A percentile compares a stretch with the other conserved stretches of the same genome.
phyloP scores from a whole-genome alignment of 164 flowering plant genomes.

The Hamamelis virginiana region DNA sequence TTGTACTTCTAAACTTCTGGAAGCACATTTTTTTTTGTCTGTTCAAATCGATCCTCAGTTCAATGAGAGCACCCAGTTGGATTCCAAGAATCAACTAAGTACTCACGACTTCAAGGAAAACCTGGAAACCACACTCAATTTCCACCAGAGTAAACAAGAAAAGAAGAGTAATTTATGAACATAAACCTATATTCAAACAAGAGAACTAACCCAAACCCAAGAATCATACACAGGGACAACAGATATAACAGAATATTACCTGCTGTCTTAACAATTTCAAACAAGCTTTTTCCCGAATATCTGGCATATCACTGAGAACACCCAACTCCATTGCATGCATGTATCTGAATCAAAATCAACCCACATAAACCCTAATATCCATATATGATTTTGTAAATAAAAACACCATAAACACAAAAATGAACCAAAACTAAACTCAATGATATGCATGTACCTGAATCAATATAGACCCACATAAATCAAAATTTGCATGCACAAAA shows the following conservation, averaged over 20 bases:
- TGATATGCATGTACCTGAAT: slow-evolving; percentile 47
- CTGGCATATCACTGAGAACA: slow-evolving; percentile 55
- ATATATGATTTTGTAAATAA: too few relatives aligned
- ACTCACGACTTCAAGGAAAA: too few relatives aligned
- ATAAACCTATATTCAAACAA: background rate
- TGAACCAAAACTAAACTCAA: slow-evolving; percentile 55
- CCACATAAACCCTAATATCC: background rate
- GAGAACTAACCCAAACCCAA: background rate
- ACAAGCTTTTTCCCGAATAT: slow-evolving; percentile 50
- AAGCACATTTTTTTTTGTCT: too few relatives aligned
- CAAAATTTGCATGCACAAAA: background rate
- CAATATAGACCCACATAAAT: slow-evolving; percentile 2
- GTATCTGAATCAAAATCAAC: slow-evolving; percentile 31
- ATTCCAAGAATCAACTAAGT: too few relatives aligned
- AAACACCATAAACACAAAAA: too few relatives aligned
- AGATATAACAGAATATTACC: slow-evolving; percentile 26
- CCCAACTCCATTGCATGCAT: slow-evolving; percentile 68
- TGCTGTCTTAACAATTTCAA: slow-evolving; percentile 54
- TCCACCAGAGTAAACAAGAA: too few relatives aligned
- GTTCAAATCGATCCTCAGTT: too few relatives aligned
- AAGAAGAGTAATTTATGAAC: too few relatives aligned
- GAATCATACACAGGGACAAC: background rate
- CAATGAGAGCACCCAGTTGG: too few relatives aligned
- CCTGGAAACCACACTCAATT: too few relatives aligned
- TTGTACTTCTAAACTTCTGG: background rate